These are phyloP conservation scores for Metschnikowia borealis DNA, from an alignment of 805 yeast species.

Conservation along the genomic window DNA sequence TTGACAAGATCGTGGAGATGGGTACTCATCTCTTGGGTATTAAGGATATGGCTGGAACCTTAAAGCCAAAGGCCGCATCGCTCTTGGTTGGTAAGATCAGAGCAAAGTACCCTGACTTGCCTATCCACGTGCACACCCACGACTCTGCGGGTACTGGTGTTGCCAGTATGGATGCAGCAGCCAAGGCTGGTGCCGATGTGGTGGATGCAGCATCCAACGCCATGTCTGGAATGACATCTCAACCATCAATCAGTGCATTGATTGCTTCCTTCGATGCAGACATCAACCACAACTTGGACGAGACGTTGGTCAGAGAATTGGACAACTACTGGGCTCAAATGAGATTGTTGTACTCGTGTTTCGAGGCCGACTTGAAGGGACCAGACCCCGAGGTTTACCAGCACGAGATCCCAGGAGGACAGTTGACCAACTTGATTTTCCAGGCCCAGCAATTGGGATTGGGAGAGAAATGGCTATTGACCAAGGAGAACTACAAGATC, in stretches of 20 bases:
- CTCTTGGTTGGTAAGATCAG: slow-evolving; percentile 76
- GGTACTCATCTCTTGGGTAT: slow-evolving; percentile 97
- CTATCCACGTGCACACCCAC: slow-evolving; percentile 98
- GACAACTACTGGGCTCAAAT: slow-evolving; percentile 99
- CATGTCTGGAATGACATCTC: slow-evolving; percentile 97
- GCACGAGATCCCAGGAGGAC: slow-evolving; percentile 99
- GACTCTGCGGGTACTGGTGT: slow-evolving; percentile 99
- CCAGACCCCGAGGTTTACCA: slow-evolving; percentile 99
- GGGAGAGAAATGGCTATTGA: slow-evolving; percentile 94
- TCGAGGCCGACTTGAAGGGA: slow-evolving; percentile 97
- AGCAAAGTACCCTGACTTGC: slow-evolving; percentile 83
- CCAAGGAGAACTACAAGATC: slow-evolving; percentile 88
- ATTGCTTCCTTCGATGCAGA: slow-evolving; percentile 90
- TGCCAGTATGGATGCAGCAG: slow-evolving; percentile 92
- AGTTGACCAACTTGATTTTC: slow-evolving; percentile 93
- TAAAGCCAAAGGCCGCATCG: slow-evolving; percentile 92
- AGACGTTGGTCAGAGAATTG: slow-evolving; percentile 67
- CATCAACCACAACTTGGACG: slow-evolving; percentile 67
- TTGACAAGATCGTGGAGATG: slow-evolving; percentile 79
- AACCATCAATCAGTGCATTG: slow-evolving; percentile 91
- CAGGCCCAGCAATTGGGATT: slow-evolving; percentile 99
- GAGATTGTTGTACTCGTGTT: slow-evolving; percentile 93
- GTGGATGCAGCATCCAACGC: slow-evolving; percentile 97
- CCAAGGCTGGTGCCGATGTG: slow-evolving; percentile 95
- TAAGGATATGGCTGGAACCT: slow-evolving; percentile 99